phyloP scores from a whole-genome alignment of 2,329 filamentous ascomycete genomes.

The Tolypocladium sp. region DNA sequence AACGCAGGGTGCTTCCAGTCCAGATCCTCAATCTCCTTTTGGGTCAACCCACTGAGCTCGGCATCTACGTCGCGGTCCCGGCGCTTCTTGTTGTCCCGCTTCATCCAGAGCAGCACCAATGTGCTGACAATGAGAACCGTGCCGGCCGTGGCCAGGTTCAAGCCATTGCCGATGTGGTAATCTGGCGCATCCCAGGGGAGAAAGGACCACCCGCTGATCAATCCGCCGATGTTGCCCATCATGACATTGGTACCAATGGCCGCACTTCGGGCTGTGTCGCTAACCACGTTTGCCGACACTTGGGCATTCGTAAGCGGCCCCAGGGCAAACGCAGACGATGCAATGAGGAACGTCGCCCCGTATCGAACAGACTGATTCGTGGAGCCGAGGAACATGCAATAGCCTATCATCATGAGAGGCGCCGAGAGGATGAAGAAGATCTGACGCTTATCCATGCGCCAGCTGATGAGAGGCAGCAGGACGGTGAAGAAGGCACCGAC shows the following conservation, averaged over 20 bases:
- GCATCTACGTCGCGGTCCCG: conserved; percentile 18
- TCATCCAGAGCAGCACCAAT: conserved; percentile 49
- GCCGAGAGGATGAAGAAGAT: conserved; percentile 52
- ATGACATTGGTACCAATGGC: conserved; percentile 60
- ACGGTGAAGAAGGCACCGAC: conserved; percentile 61
- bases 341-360: conserved; percentile 61
- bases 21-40: conserved; percentile 46
- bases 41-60: conserved; percentile 43
- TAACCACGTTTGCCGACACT: conserved; percentile 60
- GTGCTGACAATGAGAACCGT: conserved; percentile 41
- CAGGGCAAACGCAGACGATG: conserved; percentile 52
- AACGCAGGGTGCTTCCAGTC: conserved; percentile 61
- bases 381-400: conserved; percentile 60
- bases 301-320: conserved; percentile 60
- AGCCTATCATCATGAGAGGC: conserved; percentile 59
- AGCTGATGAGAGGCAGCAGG: conserved; percentile 50
- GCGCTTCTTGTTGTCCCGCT: conserved; percentile 43
- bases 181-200: conserved; percentile 53
- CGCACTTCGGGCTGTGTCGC: conserved; percentile 58
- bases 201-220: conserved; percentile 59
- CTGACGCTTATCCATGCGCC: conserved; percentile 48
- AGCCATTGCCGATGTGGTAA: conserved; percentile 61
- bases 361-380: conserved; percentile 47
- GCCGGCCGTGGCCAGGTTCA: conserved; percentile 53
- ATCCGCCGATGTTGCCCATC: conserved; percentile 63